phyloP scores from a whole-genome alignment of 805 yeast genomes.

The Starmera pachycereana region DNA sequence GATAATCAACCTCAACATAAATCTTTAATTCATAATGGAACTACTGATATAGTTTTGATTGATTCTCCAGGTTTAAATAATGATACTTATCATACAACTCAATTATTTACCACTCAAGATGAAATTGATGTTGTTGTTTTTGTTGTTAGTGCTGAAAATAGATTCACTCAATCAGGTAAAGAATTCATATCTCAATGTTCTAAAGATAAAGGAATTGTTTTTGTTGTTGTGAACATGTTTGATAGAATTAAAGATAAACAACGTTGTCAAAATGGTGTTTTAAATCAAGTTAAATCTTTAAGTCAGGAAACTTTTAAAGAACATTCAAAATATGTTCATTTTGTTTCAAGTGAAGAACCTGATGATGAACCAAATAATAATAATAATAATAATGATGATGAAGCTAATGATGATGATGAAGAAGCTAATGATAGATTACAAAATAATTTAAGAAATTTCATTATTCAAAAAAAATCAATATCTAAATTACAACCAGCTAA shows the following conservation, averaged over 20 bases:
- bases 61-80: slow-evolving; percentile 97
- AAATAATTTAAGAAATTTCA: slow-evolving; percentile 73
- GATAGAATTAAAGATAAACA: slow-evolving; percentile 78
- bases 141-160: slow-evolving; percentile 94
- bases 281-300: slow-evolving; percentile 75
- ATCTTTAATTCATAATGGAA: slow-evolving; percentile 77
- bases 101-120: slow-evolving; percentile 91
- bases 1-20: slow-evolving; percentile 59
- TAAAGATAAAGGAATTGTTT: slow-evolving; percentile 81
- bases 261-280: slow-evolving; percentile 63
- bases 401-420: slow-evolving; percentile 16
- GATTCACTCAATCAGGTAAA: slow-evolving; percentile 86
- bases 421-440: slow-evolving; percentile 56
- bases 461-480: slow-evolving; percentile 77
- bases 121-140: slow-evolving; percentile 94
- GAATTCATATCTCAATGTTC: slow-evolving; percentile 90
- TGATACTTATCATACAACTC: slow-evolving; percentile 90
- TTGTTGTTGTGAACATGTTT: slow-evolving; percentile 88
- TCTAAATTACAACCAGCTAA: slow-evolving; percentile 91
- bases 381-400: slow-evolving; percentile 27
- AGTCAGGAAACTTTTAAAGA: slow-evolving; percentile 90
- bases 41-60: slow-evolving; percentile 82
- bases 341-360: slow-evolving; percentile 59
- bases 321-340: slow-evolving; percentile 86
- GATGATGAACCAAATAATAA: slow-evolving; percentile 25